phyloP scores from a whole-genome alignment of 169 alveolate species.

The Miamiensis avidus region DNA sequence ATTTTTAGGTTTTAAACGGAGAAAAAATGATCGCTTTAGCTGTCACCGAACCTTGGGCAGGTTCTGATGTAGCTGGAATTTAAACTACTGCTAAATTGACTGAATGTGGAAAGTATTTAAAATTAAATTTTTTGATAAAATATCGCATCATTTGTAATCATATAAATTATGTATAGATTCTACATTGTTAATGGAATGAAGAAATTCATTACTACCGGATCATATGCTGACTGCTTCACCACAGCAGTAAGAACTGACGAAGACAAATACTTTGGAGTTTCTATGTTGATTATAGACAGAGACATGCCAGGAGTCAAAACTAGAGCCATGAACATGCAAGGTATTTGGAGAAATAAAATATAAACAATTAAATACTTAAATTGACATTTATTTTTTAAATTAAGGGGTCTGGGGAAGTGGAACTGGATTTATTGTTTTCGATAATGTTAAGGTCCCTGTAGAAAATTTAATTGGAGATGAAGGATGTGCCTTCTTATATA shows the following conservation, averaged over 20 bases:
- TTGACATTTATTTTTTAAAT: background rate
- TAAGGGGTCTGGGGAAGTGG: conserved; percentile 52
- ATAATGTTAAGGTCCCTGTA: conserved; percentile 46
- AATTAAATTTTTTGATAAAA: too few species aligned
- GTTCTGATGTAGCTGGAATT: conserved; percentile 46
- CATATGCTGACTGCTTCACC: conserved; percentile 54
- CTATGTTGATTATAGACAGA: conserved; percentile 41
- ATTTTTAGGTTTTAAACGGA: conserved; percentile 24
- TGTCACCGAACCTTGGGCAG: conserved; percentile 48
- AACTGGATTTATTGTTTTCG: conserved; percentile 55
- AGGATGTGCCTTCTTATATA: conserved; percentile 46
- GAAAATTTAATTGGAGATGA: conserved; percentile 30
- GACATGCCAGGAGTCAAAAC: conserved; percentile 46
- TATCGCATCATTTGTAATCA: too few species aligned
- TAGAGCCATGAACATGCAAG: conserved; percentile 40
- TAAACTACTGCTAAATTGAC: conserved; percentile 34
- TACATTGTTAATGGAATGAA: conserved; percentile 55
- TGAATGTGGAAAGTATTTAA: conserved; percentile 16
- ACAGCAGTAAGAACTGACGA: conserved; percentile 55
- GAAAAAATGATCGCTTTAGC: conserved; percentile 45
- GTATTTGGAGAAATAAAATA: background rate
- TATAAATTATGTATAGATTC: background rate
- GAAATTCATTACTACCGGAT: conserved; percentile 58
- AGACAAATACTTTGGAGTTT: conserved; percentile 43
- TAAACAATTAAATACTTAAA: background rate